Base-by-base conservation (phyloP, 2,329 filamentous ascomycete species). In the Epicoccum sorghinum region DNA sequence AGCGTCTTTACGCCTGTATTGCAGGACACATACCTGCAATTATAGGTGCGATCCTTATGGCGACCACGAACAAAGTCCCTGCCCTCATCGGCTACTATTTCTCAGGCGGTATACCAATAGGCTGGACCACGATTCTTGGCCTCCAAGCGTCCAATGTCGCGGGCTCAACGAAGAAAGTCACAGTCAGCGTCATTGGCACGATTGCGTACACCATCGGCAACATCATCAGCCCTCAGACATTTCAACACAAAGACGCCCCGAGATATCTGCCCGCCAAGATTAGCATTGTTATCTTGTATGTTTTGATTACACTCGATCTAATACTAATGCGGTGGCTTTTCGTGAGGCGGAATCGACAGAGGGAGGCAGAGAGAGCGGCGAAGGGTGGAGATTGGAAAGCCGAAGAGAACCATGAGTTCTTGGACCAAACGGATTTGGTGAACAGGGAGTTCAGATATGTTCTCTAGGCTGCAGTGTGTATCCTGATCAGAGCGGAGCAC, bases 161-260 rank as follows among this genome's bases (percentile, higher is more conserved):
- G 10, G 75, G 73, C 9, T 68, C 70, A 74, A 77, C 47, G 14
- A 50, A 43, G 58, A 75, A 74, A 38, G 62, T 75, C 22, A 71
- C 71, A 0, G 68, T 72, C 47, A 70, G 70, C 38, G 69, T 71
- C 2, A 57, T 73, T 5, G 61, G 73, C 7, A 60, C 70, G 2
- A 69, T 75, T 41, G 68, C 66, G 1, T 75, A 77, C 48, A 72
- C 69, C 0, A 66, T 77, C 8, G 77, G 75, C 14, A 79, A 79
- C 47, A 78, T 78, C 49, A 77, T 79, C 42, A 72, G 68, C 0
- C 77, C 76, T 1, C 76, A 78, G 48, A 78, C 75, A 0, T 79
- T 79, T 57, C 72, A 75, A 52, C 63, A 68, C 6, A 64, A 66
- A 9, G 61, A 65, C 25, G 60, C 59, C 6, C 61, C 63, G 12